Evolutionary conservation across 345 rosid genomes (phyloP).

Genomic region (Bretschneidera sinensis): DNA sequence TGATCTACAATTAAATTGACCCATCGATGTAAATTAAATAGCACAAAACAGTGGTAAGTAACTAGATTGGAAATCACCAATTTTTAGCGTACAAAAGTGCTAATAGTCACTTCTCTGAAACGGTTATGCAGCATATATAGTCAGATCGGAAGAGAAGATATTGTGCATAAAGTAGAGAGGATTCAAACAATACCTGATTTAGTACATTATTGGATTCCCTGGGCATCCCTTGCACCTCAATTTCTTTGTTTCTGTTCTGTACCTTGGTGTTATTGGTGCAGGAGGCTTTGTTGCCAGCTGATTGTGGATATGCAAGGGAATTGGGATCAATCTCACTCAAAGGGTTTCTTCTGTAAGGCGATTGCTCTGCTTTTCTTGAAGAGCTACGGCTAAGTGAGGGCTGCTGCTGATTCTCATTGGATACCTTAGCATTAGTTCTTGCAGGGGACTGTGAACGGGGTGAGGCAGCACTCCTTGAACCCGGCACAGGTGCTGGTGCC

Average conservation of each 20-base stretch:
- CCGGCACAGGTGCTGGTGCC: constrained; percentile 15
- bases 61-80: too few relatives aligned
- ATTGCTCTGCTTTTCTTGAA: constrained; percentile 77
- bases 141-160: neutral
- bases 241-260: constrained; percentile 25
- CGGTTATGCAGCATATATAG: neutral
- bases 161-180: neutral
- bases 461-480: constrained; percentile 44
- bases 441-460: constrained; percentile 85
- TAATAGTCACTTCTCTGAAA: too few relatives aligned
- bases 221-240: constrained; percentile 19
- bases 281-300: constrained; percentile 27
- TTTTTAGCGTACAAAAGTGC: too few relatives aligned
- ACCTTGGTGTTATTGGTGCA: constrained; percentile 20
- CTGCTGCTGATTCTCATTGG: constrained; percentile 35
- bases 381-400: constrained; percentile 65
- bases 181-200: constrained; percentile 33
- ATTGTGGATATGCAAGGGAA: constrained; percentile 35
- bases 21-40: too few relatives aligned
- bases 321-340: constrained; percentile 63
- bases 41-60: too few relatives aligned
- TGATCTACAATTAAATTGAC: too few relatives aligned
- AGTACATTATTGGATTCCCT: constrained; percentile 27
- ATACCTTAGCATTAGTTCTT: constrained; percentile 26
- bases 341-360: constrained; percentile 75